Base-by-base conservation (phyloP, 1,284 basidiomycete genomes). In the Albatrellus sp. region DNA sequence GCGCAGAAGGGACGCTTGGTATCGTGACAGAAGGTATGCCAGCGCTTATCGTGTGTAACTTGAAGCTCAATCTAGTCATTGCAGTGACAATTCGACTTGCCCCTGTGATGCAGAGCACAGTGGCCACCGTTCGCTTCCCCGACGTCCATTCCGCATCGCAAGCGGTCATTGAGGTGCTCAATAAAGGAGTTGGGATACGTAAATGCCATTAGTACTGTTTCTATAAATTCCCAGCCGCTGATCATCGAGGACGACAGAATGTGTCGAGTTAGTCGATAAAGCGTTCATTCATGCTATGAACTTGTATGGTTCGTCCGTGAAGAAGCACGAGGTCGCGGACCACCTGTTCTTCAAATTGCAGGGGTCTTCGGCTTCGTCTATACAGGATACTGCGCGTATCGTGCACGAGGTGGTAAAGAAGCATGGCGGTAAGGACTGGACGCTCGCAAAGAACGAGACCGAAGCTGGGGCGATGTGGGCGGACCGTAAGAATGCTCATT, bases 1-100 rank as follows among this genome's bases (percentile, higher is more conserved):
- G 93, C 14, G 88, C 91, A 0, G 93, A 97, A 59, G 93, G 93
- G 1, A 97, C 92, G 0, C 65, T 97, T 19, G 93, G 93, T 0
- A 89, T 98, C 45, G 75, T 97, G 30, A 92, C 90, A 0, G 92
- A 96, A 71, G 80, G 84, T 81, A 47, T 16, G 58, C 43, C 37
- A 7, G 24, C 7, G 24, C 11, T 33, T 36, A 3, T 11, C 30
- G n/a, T n/a, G 42, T n/a, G 24, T 17, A 16, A 17, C 7, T 10
- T 10, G 2, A 71, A 4, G 13, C 10, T 35, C 34, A 17, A 10
- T 33, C 32, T 10, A 35, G 16, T 5, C 16, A 35, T 9, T 35
- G 12, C 13, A 29, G 39, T 40, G 8, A 93, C 91, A 0, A 67
- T 94, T 42, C 70, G 86, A 5, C 70, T 96, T 5, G 75, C 88